Base-by-base conservation (phyloP, 768 basidiomycete species). In the Boletus speciosus region DNA sequence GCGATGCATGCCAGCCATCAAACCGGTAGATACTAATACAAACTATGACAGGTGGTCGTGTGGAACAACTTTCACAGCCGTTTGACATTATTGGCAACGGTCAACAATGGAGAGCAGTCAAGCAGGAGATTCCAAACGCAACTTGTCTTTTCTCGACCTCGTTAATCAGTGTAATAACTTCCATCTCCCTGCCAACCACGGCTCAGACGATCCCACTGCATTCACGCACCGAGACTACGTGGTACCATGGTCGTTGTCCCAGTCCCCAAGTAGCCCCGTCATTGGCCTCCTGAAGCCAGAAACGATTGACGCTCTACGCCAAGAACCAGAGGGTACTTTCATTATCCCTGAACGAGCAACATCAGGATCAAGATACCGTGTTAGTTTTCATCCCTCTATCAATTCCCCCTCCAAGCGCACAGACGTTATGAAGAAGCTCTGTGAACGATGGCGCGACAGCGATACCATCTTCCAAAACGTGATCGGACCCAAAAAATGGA, bases 401-500 rank as follows among this genome's bases (percentile, higher is more conserved):
- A 71, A 83, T 65, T 82, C 81, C 12, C 81, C 81, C 9, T 66
- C 73, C 19, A 81, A 80, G 61, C 81, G 90, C 40, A 85, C 83
- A 7, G 73, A 67, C 2, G 80, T 76, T 9, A 80, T 93, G 76
- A 78, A 76, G 56, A 82, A 79, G 58, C 69, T 92, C 16, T 89
- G 86, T 66, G 82, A 84, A 66, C 78, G 81, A 41, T 93, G 91
- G 91, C 80, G 88, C 40, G 85, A 88, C 62, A 73, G 68, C 5
- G 82, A 78, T 7, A 63, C 45, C 41, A 49, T 82, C 29, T 90
- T 86, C 60, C 63, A 78, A 16, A 79, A 84, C 49, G 76, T 84
- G 31, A 87, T 90, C 66, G 86, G 88, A 5, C 83, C 81, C 15
- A 76, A 69, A 58, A 88, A 93, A 52, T 98, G 96, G 95, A 76